phyloP scores from a whole-genome alignment of 345 rosid genomes.

The Linum usitatissimum region DNA sequence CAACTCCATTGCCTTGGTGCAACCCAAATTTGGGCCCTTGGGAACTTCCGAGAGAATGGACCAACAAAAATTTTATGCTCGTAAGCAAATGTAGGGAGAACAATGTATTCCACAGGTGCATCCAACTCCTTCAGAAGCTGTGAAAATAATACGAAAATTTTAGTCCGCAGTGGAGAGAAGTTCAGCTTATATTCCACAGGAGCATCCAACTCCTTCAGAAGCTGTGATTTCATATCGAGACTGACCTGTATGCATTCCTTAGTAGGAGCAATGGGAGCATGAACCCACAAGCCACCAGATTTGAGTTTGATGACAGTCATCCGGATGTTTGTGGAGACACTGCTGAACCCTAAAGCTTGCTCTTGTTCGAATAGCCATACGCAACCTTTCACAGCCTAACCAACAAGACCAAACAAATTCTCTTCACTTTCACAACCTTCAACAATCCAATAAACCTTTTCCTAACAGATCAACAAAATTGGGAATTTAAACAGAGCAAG shows the following conservation, averaged over 20 bases:
- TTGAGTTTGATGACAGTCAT: conserved; percentile 95
- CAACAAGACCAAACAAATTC: conserved; percentile 1
- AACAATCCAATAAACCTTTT: not conserved
- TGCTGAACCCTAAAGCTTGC: conserved; percentile 95
- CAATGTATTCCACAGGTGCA: conserved; percentile 76
- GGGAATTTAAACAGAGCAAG: not conserved
- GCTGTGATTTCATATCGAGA: not conserved
- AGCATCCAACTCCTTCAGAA: too few relatives aligned
- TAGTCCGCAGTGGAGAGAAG: conserved; percentile 2
- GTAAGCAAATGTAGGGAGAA: conserved; percentile 88
- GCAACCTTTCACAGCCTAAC: conserved; percentile 69
- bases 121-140: conserved; percentile 81
- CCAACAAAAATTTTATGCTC: conserved; percentile 96
- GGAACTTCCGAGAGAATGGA: conserved; percentile 91
- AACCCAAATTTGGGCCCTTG: conserved; percentile 80
- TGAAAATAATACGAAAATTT: conserved; percentile 13
- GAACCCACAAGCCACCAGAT: conserved; percentile 98
- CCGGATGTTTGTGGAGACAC: conserved; percentile 83
- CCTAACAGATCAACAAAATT: not conserved
- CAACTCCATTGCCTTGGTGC: conserved; percentile 99
- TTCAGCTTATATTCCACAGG: too few relatives aligned
- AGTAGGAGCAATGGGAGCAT: conserved; percentile 99
- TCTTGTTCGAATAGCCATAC: conserved; percentile 98
- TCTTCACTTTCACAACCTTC: not conserved
- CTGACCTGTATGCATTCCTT: conserved; percentile 81